Base-by-base conservation (phyloP, 176 grass and related monocot genomes). In the Thinopyrum elongatum region DNA sequence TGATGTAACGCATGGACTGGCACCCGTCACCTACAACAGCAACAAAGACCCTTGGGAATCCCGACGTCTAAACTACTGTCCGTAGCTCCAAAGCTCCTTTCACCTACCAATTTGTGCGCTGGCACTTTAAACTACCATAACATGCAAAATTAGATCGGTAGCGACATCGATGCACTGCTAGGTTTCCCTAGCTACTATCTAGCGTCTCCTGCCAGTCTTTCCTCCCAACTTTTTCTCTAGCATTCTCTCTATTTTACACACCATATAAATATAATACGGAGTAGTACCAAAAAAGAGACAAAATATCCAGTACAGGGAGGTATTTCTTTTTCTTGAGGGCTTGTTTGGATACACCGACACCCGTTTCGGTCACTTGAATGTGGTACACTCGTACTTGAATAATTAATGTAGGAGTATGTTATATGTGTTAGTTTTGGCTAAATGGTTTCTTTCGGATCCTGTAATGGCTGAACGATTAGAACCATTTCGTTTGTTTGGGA, bases 21-120 rank as follows among this genome's bases (percentile, higher is more conserved):
- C 91, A 88, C 91, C 58, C 66, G 58, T 85, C 82, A 90, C 88
- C 91, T 85, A 90, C 85, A 88, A 90, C 71, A 87, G 69, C 64
- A 84, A 80, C 78, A 87, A 90, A 74, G 91, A 77, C 85, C 71
- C 62, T 76, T 79, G 47, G 81, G 85, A 91, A 91, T 83, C 80
- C 71, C 81, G 85, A 91, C 89, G 80, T 87, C 89, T 84, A 91
- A 91, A 91, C 89, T 91, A 91, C 89, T 86, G 70, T 78, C 88
- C 86, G 77, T 93, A 93, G 88, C 88, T 90, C 85, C 77, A 84
- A 87, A 87, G 88, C 79, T 93, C 88, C 91, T 90, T 85, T 93
- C 88, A 93, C 77, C 81, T 62, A 91, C 75, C 80, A 90, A 61
- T 84, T 59, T 86, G 83, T 80, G 84, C 55, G 65, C 73, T 83